Evolutionary conservation across 2,329 filamentous ascomycete genomes (phyloP).

Genomic region (Pyricularia pennisetigena): DNA sequence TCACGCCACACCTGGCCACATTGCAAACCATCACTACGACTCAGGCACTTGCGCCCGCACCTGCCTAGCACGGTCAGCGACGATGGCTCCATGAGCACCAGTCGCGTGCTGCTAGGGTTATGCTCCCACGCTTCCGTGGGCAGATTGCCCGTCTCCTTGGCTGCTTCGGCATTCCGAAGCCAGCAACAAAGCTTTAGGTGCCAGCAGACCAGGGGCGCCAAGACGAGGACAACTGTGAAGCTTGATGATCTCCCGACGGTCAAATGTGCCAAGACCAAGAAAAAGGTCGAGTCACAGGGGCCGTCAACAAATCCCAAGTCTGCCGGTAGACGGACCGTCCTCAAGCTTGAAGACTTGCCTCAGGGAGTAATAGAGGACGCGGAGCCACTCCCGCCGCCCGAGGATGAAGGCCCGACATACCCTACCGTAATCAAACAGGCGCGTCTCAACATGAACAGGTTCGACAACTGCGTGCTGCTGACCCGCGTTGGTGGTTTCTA

Average conservation of each 20-base stretch:
- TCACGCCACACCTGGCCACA: neutral
- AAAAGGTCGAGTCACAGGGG: neutral
- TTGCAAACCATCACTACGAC: neutral
- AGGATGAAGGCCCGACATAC: slow-evolving; percentile 45
- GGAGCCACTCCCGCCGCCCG: slow-evolving; percentile 26
- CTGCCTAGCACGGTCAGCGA: neutral
- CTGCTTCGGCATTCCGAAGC: neutral
- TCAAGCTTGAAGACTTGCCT: slow-evolving; percentile 46
- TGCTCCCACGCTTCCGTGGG: neutral
- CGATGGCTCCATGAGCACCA: neutral
- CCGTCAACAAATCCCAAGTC: neutral
- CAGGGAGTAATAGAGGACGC: slow-evolving; percentile 40
- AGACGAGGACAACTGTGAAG: neutral
- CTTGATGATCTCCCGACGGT: neutral
- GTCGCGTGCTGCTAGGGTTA: neutral
- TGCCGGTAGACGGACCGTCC: slow-evolving; percentile 14
- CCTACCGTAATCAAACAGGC: slow-evolving; percentile 86
- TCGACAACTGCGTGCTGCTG: slow-evolving; percentile 80
- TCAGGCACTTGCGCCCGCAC: neutral
- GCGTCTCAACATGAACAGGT: slow-evolving; percentile 79
- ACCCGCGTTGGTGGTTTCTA: slow-evolving; percentile 95
- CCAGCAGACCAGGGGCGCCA: slow-evolving; percentile 1
- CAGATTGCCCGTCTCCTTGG: neutral
- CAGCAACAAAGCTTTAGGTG: neutral
- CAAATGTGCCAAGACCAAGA: slow-evolving; percentile 19